Evolutionary conservation across 2,329 filamentous ascomycete species (phyloP).

Genomic region (Stenocarpella maydis): DNA sequence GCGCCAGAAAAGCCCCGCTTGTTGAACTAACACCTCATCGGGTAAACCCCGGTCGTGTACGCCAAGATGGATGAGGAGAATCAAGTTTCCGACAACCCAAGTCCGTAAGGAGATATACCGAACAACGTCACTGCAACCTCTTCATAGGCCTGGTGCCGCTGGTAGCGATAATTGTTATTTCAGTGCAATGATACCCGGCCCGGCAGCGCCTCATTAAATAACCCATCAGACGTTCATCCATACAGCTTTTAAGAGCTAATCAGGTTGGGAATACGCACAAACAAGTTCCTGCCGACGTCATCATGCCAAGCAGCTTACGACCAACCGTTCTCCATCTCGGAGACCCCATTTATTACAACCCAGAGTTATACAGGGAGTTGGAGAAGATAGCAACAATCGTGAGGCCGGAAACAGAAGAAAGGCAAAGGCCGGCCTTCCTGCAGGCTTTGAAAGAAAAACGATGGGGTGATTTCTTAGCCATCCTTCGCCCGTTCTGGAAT

Average conservation of each 20-base stretch:
- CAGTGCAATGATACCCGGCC: not conserved
- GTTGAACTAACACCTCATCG: not conserved
- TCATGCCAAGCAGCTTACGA: slow-evolving; percentile 1
- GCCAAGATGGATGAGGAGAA: not conserved
- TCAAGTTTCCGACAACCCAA: not conserved
- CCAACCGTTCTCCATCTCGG: slow-evolving; percentile 78
- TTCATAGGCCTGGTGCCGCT: not conserved
- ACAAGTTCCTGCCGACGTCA: not conserved
- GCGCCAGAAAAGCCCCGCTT: not conserved
- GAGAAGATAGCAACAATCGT: slow-evolving; percentile 56
- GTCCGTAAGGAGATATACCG: not conserved
- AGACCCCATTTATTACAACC: slow-evolving; percentile 65
- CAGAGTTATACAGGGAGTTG: slow-evolving; percentile 54
- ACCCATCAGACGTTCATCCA: not conserved
- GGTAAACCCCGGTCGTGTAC: not conserved
- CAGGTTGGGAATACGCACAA: not conserved
- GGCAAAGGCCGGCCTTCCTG: slow-evolving; percentile 58
- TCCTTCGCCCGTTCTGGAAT: slow-evolving; percentile 64
- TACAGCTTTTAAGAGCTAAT: not conserved
- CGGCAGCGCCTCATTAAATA: not conserved
- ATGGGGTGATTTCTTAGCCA: slow-evolving; percentile 64
- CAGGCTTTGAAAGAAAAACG: slow-evolving; percentile 57
- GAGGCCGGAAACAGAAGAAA: slow-evolving; percentile 59
- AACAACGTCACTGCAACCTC: not conserved
- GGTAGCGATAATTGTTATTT: not conserved